Percentiles rank a stretch among this genome's conserved stretches.
Evolutionary conservation across 2,329 filamentous ascomycete genomes (phyloP).

Genomic region (Phoma herbarum): DNA sequence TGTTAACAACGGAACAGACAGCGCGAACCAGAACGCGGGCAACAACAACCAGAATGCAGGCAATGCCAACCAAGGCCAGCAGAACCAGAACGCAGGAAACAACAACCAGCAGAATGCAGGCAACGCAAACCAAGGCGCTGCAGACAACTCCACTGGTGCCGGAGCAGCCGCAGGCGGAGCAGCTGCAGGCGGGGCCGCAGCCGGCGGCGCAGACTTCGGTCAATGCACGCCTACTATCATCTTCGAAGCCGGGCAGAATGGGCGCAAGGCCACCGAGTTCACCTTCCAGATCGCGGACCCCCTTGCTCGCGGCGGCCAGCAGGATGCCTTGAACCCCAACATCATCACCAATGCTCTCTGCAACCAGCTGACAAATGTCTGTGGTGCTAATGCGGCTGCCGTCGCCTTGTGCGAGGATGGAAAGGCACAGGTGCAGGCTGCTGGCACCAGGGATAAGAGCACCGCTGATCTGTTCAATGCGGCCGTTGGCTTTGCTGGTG

Average conservation of each 20-base stretch:
- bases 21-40: conserved; percentile 20
- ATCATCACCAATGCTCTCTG: conserved; percentile 78
- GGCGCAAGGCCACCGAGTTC: conserved; percentile 65
- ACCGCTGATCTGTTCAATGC: conserved; percentile 55
- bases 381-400: conserved; percentile 68
- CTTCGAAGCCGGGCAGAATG: conserved; percentile 64
- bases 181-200: conserved; percentile 17
- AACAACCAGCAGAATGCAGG: conserved; percentile 8
- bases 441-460: conserved; percentile 52
- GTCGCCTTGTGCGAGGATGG: conserved; percentile 63
- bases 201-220: conserved; percentile 45
- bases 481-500: conserved; percentile 50
- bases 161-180: conserved; percentile 18
- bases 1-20: conserved; percentile 17
- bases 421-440: conserved; percentile 61
- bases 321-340: conserved; percentile 74
- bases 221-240: conserved; percentile 63
- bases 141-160: conserved; percentile 13
- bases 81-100: conserved; percentile 15
- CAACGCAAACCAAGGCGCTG: conserved; percentile 24
- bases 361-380: conserved; percentile 74
- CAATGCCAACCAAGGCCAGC: conserved; percentile 20
- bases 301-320: conserved; percentile 67
- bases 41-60: conserved; percentile 14
- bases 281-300: conserved; percentile 74